These are phyloP conservation scores for Pythium graminicola DNA, from an alignment of 352 stramenopile genomes.

Conservation along the genomic window DNA sequence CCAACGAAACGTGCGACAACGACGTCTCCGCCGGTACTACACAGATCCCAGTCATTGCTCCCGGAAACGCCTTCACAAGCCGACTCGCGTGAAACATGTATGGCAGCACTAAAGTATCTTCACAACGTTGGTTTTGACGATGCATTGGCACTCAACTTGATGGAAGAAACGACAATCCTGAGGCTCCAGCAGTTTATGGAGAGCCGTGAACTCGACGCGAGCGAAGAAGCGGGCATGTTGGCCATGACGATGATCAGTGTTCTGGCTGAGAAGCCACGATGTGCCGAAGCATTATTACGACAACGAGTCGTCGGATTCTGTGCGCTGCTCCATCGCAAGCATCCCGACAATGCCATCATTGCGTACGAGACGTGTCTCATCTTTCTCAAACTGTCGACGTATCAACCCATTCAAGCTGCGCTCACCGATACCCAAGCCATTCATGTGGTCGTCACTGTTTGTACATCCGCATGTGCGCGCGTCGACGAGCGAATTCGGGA, in stretches of 20 bases:
- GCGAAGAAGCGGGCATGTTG: conserved; percentile 40
- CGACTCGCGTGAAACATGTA: conserved; percentile 39
- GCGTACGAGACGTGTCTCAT: conserved; percentile 39
- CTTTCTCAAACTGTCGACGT: conserved; percentile 57
- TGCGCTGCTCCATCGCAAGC: conserved; percentile 39
- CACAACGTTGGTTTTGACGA: conserved; percentile 65
- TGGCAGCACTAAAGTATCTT: conserved; percentile 62
- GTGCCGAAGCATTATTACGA: conserved; percentile 36
- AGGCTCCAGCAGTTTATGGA: conserved; percentile 43
- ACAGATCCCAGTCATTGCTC: background rate
- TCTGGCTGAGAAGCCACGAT: conserved; percentile 43
- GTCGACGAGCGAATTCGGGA: conserved; percentile 35
- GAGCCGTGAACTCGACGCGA: conserved; percentile 29
- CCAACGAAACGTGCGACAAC: too few relatives aligned
- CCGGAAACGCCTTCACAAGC: background rate
- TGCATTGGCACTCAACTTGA: conserved; percentile 40
- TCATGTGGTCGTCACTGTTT: conserved; percentile 55
- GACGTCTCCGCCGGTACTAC: background rate
- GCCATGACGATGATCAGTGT: conserved; percentile 34
- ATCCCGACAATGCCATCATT: conserved; percentile 30
- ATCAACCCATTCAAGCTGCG: conserved; percentile 51
- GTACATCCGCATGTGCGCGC: conserved; percentile 19
- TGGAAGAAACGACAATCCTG: conserved; percentile 45
- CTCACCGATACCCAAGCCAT: conserved; percentile 57
- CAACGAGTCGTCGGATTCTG: conserved; percentile 55